Base-by-base conservation (phyloP, 495 filamentous ascomycete genomes). In the Aspergillus avenaceus region DNA sequence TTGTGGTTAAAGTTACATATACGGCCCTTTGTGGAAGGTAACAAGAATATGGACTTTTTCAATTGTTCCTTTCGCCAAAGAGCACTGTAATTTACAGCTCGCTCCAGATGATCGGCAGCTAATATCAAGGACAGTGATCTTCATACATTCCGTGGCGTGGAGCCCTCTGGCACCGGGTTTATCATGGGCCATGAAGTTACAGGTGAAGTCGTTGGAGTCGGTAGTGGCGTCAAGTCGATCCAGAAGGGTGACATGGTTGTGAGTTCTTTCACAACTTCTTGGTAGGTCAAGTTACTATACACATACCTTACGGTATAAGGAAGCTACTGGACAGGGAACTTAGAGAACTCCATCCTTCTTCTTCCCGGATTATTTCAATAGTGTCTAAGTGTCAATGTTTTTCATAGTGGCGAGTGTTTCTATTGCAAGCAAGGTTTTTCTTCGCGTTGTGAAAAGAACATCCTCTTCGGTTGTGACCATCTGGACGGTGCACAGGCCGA, bases 1-100 rank as follows among this genome's bases (percentile, higher is more conserved):
- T 90, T 47, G 82, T 97, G 47, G 83, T 96, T 52, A 92, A 91
- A 67, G 89, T 96, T 41, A 77, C 78, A 45, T 85, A 88, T 60
- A 90, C 91, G 13, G 92, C 89, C 21, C 79, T 97, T 32, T 97
- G 92, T 67, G 92, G 92, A 56, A 91, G 88, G 90, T 91, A 70
- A 63, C 81, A 75, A 11, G 27, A 31, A 32, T 22, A 49, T 36
- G 26, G 25, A n/a, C n/a, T n/a, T 32, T 44, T 32, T 36, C n/a
- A 43, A n/a, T 34, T 36, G 32, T 41, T 46, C 18, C 22, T 22
- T 2, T 26, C 18, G 3, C 2, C 25, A n/a, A 25, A 31, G n/a
- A 25, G 12, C 13, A 5, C 13, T 48, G 13, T 18, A n/a, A 37
- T 24, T 29, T 3, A 28, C 14, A 40, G 5, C n/a, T 29, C 24